phyloP scores from a whole-genome alignment of 441 rosid genomes.

The Erodium chrysanthum region DNA sequence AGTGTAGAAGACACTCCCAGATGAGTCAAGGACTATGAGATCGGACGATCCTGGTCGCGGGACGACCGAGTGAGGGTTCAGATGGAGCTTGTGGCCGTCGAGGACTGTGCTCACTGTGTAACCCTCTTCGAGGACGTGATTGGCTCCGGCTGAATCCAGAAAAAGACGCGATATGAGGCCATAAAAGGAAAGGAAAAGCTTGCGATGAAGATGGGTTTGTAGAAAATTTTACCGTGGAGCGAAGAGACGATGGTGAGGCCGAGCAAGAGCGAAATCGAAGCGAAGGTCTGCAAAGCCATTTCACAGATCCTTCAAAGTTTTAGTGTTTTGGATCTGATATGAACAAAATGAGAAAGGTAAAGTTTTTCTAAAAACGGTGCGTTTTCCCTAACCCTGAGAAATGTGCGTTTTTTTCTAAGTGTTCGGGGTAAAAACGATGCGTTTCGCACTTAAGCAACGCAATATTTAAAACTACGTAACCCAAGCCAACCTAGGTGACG shows the following conservation, averaged over 20 bases:
- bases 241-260: neutral
- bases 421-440: no score
- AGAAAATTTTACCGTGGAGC: neutral
- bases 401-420: no score
- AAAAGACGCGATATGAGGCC: no score
- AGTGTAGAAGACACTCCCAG: conserved; percentile 36
- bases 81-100: conserved; percentile 37
- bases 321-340: no score
- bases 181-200: neutral
- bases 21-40: conserved; percentile 41
- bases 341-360: no score
- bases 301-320: no score
- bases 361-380: no score
- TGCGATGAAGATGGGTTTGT: neutral
- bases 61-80: conserved; percentile 38
- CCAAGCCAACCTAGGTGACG: no score
- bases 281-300: neutral
- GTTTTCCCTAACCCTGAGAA: no score
- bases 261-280: neutral
- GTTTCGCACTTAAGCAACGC: no score
- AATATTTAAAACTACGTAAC: no score
- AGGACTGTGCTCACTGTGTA: conserved; percentile 50
- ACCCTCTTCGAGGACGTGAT: conserved; percentile 46
- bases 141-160: neutral
- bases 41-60: conserved; percentile 37